phyloP scores from a whole-genome alignment of 768 basidiomycete genomes.

The Auricularia heimuer region DNA sequence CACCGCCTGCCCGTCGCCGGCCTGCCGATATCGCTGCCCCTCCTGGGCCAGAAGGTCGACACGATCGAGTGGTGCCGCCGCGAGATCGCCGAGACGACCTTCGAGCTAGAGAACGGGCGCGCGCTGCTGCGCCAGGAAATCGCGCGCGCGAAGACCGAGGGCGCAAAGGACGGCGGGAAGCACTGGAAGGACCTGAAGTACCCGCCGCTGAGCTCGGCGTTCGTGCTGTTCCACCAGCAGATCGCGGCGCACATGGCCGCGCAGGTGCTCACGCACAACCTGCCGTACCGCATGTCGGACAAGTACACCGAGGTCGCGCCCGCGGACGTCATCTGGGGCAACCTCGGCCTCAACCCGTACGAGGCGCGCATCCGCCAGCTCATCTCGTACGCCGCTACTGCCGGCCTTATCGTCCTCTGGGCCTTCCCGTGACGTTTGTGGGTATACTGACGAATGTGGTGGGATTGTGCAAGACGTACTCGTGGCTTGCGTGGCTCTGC shows the following conservation, averaged over 20 bases:
- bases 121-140: conserved; percentile 14
- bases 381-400: conserved; percentile 65
- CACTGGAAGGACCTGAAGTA: conserved; percentile 28
- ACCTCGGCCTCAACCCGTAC: conserved; percentile 83
- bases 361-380: conserved; percentile 59
- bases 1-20: conserved; percentile 55
- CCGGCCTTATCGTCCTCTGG: conserved; percentile 80
- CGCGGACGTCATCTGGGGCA: conserved; percentile 85
- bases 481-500: conserved; percentile 83
- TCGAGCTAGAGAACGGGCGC: conserved; percentile 43
- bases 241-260: conserved; percentile 85
- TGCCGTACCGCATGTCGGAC: conserved; percentile 70
- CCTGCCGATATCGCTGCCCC: conserved; percentile 45
- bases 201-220: conserved; percentile 60
- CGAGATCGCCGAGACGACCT: conserved; percentile 54
- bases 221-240: conserved; percentile 87
- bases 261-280: conserved; percentile 66
- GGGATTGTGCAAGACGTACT: conserved; percentile 48
- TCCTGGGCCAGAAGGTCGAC: conserved; percentile 85
- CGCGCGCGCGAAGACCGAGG: conserved; percentile 23
- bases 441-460: conserved; percentile 72
- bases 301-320: conserved; percentile 78
- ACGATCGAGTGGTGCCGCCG: conserved; percentile 81
- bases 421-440: conserved; percentile 51
- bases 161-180: conserved; percentile 17